phyloP scores from a whole-genome alignment of 768 basidiomycete species.

The Pluteus cervinus region DNA sequence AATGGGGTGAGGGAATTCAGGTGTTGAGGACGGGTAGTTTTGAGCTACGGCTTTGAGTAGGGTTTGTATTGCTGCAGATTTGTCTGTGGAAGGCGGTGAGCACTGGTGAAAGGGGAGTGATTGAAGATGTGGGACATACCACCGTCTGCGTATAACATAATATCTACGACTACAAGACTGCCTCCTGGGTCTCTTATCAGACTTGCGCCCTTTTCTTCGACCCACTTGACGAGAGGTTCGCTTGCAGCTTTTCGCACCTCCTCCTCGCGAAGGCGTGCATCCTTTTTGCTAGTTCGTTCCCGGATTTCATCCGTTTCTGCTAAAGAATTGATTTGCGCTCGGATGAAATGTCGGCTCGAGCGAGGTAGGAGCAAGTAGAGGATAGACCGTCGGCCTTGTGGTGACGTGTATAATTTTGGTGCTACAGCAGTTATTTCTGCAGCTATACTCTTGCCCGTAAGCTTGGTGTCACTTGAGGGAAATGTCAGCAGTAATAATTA shows the following conservation, averaged over 20 bases:
- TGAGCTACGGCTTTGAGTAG: slow-evolving; percentile 24
- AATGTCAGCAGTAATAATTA: not conserved
- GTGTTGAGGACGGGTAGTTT: slow-evolving; percentile 2
- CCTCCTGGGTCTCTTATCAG: slow-evolving; percentile 74
- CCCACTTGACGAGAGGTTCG: slow-evolving; percentile 64
- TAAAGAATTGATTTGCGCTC: slow-evolving; percentile 64
- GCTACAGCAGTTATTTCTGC: slow-evolving; percentile 58
- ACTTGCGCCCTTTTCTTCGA: slow-evolving; percentile 54
- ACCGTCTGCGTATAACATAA: slow-evolving; percentile 82
- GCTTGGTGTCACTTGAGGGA: slow-evolving; percentile 80
- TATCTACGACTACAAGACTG: slow-evolving; percentile 70
- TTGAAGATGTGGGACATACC: slow-evolving; percentile 40
- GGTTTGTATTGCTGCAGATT: slow-evolving; percentile 51
- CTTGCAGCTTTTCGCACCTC: slow-evolving; percentile 76
- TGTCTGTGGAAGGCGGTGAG: slow-evolving; percentile 46
- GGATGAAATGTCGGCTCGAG: slow-evolving; percentile 82
- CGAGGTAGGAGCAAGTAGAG: slow-evolving; percentile 82
- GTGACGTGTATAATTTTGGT: slow-evolving; percentile 47
- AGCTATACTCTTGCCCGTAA: slow-evolving; percentile 75
- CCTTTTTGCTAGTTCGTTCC: slow-evolving; percentile 82
- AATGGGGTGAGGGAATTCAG: slow-evolving; percentile 51
- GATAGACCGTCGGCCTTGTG: slow-evolving; percentile 78
- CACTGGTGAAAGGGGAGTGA: not conserved
- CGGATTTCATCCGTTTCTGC: slow-evolving; percentile 69
- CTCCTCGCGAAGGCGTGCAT: slow-evolving; percentile 46